A percentile compares a stretch with the other conserved stretches of the same genome.
phyloP scores from a whole-genome alignment of 106 monocot species.

The Dactylorhiza incarnata region DNA sequence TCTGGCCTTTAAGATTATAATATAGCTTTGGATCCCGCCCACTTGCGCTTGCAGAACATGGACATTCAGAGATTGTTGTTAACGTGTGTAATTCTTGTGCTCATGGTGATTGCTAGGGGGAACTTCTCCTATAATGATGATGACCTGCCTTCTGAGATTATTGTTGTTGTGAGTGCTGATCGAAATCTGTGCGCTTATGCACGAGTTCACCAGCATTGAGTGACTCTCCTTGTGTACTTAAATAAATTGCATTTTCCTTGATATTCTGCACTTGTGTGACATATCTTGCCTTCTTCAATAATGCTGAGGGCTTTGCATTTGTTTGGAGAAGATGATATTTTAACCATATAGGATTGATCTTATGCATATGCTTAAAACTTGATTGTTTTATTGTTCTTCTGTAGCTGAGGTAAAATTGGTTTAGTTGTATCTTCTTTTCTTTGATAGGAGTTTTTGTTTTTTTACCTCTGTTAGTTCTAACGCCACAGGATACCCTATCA shows the following conservation, averaged over 20 bases:
- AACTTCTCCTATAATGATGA: no score
- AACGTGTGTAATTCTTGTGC: no score
- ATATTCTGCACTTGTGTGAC: background rate
- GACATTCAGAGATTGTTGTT: no score
- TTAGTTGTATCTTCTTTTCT: background rate
- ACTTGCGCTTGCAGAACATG: no score
- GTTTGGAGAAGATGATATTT: background rate
- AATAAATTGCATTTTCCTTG: background rate
- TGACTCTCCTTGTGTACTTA: no score
- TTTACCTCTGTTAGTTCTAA: background rate
- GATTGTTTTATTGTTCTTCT: background rate
- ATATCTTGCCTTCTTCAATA: background rate
- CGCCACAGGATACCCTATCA: background rate
- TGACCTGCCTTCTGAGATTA: no score
- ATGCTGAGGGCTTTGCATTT: background rate
- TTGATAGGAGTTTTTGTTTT: background rate
- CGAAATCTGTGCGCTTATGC: no score
- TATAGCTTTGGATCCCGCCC: no score
- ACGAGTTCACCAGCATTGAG: no score
- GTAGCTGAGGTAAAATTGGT: background rate
- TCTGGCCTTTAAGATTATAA: no score
- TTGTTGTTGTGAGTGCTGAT: no score
- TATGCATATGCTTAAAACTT: background rate
- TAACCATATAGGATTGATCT: background rate
- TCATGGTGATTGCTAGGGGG: no score